Evolutionary conservation across 163 green algal genomes (phyloP), one percentile per base, ranked within the genome.

Genomic region (Coccomyxa subellipsoidea): DNA sequence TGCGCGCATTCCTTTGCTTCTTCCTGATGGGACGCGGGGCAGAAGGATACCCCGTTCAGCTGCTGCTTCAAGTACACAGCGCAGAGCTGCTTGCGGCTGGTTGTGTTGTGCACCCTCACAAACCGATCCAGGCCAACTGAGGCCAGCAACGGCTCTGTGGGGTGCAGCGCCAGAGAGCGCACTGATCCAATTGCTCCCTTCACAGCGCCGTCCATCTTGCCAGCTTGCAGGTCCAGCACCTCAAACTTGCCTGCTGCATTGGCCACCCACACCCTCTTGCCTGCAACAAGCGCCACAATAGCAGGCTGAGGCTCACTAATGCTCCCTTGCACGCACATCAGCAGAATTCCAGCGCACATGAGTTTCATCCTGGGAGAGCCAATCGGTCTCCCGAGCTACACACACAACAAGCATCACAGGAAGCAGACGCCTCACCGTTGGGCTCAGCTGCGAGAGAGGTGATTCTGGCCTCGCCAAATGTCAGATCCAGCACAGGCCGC

Each of bases 41-140:
- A 78, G 32, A 78, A 78, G 36, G 36, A 12, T 12, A 78, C 72
- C 32, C 36, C 72, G 12, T 47, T 40, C 15, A 78, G 36, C 23
- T n/a, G 15, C 72, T 78, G 72, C 31, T 78, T 78, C 36, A 78
- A 31, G 72, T 78, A 78, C 72, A 78, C 72, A 8, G 36, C 25
- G 3, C 27, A 47, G 27, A 53, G 27, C 36, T 59, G 72, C 82
- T 85, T 71, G 23, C 89, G 82, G n/a, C 69, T 92, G 23, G 29
- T 9, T 4, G 86, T 85, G 80, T 81, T 70, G 82, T 96, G 88
- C 38, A 97, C 54, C 8, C 91, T 87, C 79, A 96, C 66, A 37
- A 90, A 92, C 9, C 93, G 84, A 83, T 97, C 93, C 69, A 97
- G 84, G 0, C 91, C 90, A 7, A 87, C 92, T 38, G 88, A 93